phyloP scores from a whole-genome alignment of 352 stramenopile species.

The Globisporangium orthogonon region DNA sequence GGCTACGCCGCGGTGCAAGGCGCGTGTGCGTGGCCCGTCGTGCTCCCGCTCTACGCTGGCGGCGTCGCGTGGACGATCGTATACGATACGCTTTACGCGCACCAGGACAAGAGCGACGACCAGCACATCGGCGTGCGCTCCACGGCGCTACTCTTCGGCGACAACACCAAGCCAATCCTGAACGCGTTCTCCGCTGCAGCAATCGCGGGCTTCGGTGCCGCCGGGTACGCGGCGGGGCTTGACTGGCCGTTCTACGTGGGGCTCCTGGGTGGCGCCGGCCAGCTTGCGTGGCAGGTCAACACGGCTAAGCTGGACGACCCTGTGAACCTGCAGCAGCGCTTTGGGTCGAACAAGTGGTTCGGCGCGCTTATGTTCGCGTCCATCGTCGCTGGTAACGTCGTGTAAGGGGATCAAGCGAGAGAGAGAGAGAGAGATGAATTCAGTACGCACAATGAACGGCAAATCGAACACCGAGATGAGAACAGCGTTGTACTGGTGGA shows the following conservation, averaged over 20 bases:
- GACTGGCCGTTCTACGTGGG: constrained; percentile 89
- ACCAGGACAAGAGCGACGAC: constrained; percentile 98
- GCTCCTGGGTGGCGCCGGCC: constrained; percentile 76
- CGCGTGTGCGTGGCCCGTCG: constrained; percentile 74
- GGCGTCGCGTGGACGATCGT: constrained; percentile 97
- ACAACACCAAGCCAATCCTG: constrained; percentile 92
- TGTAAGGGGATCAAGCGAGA: constrained; percentile 18
- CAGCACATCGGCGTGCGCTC: constrained; percentile 93
- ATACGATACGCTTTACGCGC: constrained; percentile 99
- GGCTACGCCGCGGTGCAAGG: constrained; percentile 89
- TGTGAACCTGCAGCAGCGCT: constrained; percentile 91
- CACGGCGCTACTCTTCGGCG: constrained; percentile 94
- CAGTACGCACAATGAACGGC: too few relatives aligned
- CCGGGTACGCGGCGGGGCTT: constrained; percentile 75
- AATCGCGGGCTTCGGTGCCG: constrained; percentile 56
- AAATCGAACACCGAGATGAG: constrained; percentile 4
- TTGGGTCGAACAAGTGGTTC: constrained; percentile 93
- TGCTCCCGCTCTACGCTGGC: constrained; percentile 92
- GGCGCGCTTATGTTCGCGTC: constrained; percentile 79
- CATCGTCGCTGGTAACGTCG: constrained; percentile 69
- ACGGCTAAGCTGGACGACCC: constrained; percentile 93
- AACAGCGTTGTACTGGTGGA: not conserved
- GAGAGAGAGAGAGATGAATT: constrained; percentile 1
- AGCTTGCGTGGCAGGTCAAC: constrained; percentile 96
- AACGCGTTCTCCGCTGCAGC: constrained; percentile 73